phyloP scores from a whole-genome alignment of 148 eudicot species.

The Persicaria maculosa region DNA sequence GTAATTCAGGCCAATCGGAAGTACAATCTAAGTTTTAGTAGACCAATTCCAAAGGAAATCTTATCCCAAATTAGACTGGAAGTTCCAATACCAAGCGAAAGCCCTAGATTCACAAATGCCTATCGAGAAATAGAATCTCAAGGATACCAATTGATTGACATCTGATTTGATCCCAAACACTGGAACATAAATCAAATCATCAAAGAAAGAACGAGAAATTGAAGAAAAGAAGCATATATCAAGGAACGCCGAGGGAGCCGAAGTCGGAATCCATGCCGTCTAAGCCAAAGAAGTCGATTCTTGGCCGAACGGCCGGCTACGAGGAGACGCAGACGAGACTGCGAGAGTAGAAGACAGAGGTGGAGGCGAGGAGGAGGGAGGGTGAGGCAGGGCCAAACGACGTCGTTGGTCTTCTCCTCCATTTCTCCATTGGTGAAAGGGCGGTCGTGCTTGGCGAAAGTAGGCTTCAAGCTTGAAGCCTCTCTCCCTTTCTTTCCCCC shows the following conservation, averaged over 20 bases:
- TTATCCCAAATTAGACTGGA: background rate
- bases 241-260: constrained; percentile 87
- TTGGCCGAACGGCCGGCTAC: constrained; percentile 33
- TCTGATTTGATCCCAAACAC: background rate
- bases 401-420: no score
- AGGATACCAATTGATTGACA: background rate
- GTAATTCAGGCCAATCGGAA: background rate
- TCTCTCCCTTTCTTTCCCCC: no score
- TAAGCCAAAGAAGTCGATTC: constrained; percentile 54
- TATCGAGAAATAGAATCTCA: background rate
- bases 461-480: no score
- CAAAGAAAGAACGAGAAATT: background rate
- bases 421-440: no score
- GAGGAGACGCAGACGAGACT: constrained; percentile 49
- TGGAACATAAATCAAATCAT: background rate
- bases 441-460: no score
- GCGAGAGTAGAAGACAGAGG: constrained; percentile 39
- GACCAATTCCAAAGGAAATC: background rate
- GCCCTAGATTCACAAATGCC: constrained; percentile 1
- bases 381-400: constrained; percentile 44
- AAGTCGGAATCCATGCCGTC: constrained; percentile 68
- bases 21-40: background rate
- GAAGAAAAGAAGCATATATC: constrained; percentile 50
- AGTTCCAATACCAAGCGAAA: background rate
- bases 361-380: constrained; percentile 38